Evolutionary conservation across 371 early-diverging fungal species (phyloP), one percentile per base, ranked within the genome.

Genomic region (Actinomortierella ambigua): DNA sequence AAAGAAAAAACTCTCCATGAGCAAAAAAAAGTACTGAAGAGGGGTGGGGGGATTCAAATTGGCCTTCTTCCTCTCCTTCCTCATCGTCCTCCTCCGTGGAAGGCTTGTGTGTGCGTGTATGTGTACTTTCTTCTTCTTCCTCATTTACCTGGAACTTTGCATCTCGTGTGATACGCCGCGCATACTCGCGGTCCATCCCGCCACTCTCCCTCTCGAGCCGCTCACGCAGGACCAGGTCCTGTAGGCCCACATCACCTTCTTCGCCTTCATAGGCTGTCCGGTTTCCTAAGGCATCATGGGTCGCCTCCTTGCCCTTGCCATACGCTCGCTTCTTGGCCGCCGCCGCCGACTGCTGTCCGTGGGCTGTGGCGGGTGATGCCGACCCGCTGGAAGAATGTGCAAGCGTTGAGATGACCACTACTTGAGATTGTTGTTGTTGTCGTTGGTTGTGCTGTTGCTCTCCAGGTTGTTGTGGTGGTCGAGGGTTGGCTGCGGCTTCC

Each of bases 101-200:
- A n/a, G n/a, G n/a, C n/a, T n/a, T n/a, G n/a, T n/a, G n/a, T n/a
- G n/a, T n/a, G n/a, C n/a, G n/a, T n/a, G n/a, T n/a, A n/a, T n/a
- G n/a, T n/a, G n/a, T n/a, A n/a, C n/a, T n/a, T n/a, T n/a, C n/a
- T n/a, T n/a, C n/a, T n/a, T n/a, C n/a, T n/a, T 34, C 34, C 11
- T 34, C 34, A 11, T 34, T 34, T 77, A 79, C 84, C 59, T 83
- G 80, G 68, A 90, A 95, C 7, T 83, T 77, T n/a, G 87, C 76
- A 70, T 95, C 95, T n/a, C 82, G 62, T 3, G 88, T 80, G 53
- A 95, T 94, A 42, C 88, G 82, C 39, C 86, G 81, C 0, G 94
- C 94, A 57, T 93, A 78, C 29, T 88, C 89, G 22, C 79, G 62
- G 62, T 94, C 95, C 81, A 84, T 82, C 50, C 82, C 70, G 2